Conservation (phyloP, 148 eudicot species). For the Nepenthes mirabilis region DNA sequence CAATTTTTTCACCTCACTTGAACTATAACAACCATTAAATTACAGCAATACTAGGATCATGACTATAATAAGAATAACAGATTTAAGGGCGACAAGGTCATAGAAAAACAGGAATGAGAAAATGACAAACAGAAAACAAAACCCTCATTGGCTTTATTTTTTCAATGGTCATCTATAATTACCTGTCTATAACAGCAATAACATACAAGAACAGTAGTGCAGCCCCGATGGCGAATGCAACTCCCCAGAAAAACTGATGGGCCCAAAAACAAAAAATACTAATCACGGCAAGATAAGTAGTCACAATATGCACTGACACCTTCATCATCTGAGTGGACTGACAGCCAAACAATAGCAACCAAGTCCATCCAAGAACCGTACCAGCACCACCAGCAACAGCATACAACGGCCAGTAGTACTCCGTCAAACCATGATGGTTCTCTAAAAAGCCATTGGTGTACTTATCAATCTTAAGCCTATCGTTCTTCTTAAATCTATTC, state of each 20-base stretch:
- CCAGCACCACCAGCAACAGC: slow-evolving; percentile 89
- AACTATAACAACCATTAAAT: too few species aligned
- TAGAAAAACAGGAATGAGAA: neutral
- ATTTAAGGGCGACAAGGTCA: too few species aligned
- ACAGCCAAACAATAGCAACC: slow-evolving; percentile 77
- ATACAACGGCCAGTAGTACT: slow-evolving; percentile 87
- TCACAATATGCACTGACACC: slow-evolving; percentile 69
- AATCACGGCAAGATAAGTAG: slow-evolving; percentile 89
- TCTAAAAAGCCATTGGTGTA: slow-evolving; percentile 40
- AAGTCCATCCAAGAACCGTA: slow-evolving; percentile 70
- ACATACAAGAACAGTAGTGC: slow-evolving; percentile 84
- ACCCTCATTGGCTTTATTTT: neutral
- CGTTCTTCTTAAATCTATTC: slow-evolving; percentile 62
- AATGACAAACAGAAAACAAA: neutral
- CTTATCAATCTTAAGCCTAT: slow-evolving; percentile 75
- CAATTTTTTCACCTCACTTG: too few species aligned
- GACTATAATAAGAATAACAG: too few species aligned
- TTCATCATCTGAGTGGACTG: slow-evolving; percentile 84
- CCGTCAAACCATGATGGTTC: slow-evolving; percentile 63
- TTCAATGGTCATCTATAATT: neutral
- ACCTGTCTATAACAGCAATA: slow-evolving; percentile 88
- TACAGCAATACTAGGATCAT: too few species aligned
- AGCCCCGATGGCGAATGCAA: slow-evolving; percentile 78
- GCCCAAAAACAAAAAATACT: slow-evolving; percentile 89
- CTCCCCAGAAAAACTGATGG: slow-evolving; percentile 75